phyloP scores from a whole-genome alignment of 106 monocot species.

The Apostasia shenzhenica region DNA sequence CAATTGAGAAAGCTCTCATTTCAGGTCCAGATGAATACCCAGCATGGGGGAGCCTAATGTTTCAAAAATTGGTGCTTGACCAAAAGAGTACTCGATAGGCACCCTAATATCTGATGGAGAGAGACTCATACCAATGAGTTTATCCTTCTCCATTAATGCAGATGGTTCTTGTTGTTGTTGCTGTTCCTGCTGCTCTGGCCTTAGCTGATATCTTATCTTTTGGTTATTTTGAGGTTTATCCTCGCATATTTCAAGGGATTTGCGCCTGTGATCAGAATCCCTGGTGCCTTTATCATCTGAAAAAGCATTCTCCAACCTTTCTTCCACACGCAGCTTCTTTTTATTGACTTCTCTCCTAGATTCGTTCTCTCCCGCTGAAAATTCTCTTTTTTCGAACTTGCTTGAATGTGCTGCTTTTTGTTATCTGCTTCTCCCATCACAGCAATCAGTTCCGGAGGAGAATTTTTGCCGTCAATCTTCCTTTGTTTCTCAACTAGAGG shows the following conservation, averaged over 20 bases:
- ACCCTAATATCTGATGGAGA: slow-evolving; percentile 25
- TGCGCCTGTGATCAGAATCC: slow-evolving; percentile 2
- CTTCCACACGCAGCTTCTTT: slow-evolving; percentile 8
- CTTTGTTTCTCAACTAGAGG: neutral
- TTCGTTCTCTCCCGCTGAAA: neutral
- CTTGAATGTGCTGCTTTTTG: slow-evolving; percentile 1
- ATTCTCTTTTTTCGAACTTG: neutral
- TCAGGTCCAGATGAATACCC: neutral
- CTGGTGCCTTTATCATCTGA: neutral
- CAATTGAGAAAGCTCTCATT: neutral
- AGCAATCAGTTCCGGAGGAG: neutral
- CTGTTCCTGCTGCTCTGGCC: neutral
- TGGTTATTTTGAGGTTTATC: neutral
- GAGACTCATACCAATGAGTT: slow-evolving; percentile 43
- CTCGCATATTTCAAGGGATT: slow-evolving; percentile 4
- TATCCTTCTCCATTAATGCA: neutral
- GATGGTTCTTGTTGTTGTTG: neutral
- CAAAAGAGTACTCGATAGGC: neutral
- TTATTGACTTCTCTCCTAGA: slow-evolving; percentile 4
- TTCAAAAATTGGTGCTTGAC: neutral
- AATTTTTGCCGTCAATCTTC: neutral
- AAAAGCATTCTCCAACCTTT: neutral
- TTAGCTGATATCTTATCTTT: neutral
- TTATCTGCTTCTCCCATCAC: neutral
- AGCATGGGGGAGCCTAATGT: slow-evolving; percentile 1